Evolutionary conservation across 2,329 filamentous ascomycete species (phyloP), one percentile per base, ranked within the genome.

Genomic region (Talaromyces marneffei): DNA sequence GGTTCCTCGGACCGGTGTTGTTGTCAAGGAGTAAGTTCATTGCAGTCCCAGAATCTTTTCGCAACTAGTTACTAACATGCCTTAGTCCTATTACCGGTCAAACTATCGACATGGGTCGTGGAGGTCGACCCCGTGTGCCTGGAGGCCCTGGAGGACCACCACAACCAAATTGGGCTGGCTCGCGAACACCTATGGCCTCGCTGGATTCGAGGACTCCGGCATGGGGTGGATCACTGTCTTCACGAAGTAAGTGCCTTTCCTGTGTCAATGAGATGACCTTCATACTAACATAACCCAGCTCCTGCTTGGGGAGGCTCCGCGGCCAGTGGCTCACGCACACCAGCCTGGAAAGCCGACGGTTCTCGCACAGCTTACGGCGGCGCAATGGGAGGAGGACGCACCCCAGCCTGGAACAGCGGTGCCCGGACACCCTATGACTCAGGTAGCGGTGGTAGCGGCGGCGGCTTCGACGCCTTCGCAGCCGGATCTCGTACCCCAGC

Each of bases 1-100:
- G 7, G 85, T 97, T 37, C 84, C 87, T 20, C 95, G 95, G 72
- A 87, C 89, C 10, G 85, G 88, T 61, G 79, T 99, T n/a, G 85
- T 85, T 25, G 89, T 95, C 77, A 92, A 93, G 74, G 93, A 99
- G 79, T 90, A 85, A 63, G 78, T 75, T 55, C 31, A 59, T 35
- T 31, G 3, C 20, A 1, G 5, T 25, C 7, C 23, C 52, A 1
- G 10, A 18, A 2, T n/a, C 54, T 39, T 56, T 59, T 37, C 27
- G 35, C 44, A n/a, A 18, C 37, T 44, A 39, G 2, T 59, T 62
- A 27, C 65, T 72, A 64, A 71, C 23, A 6, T 31, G 7, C 52
- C 39, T 4, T 61, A 77, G 75, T 65, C 80, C 83, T 64, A 77
- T 88, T 60, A 93, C 89, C 3, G 92, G 92, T 50, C 85, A 87